phyloP scores from a whole-genome alignment of 2,329 filamentous ascomycete species.

The Xylaria polymorpha region DNA sequence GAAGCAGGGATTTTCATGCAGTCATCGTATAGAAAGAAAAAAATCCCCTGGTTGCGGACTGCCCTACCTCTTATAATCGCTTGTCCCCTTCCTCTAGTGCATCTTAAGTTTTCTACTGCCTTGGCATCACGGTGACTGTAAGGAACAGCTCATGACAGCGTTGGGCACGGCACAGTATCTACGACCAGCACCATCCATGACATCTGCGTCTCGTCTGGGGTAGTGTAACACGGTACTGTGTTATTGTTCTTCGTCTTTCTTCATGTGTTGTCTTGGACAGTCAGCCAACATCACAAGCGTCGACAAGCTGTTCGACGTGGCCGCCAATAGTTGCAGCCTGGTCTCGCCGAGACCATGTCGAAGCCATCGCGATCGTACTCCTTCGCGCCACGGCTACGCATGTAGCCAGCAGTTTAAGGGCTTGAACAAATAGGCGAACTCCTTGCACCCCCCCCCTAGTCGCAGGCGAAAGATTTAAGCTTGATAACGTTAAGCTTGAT shows the following conservation, averaged over 20 bases:
- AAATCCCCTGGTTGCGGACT: constrained; percentile 24
- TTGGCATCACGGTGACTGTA: constrained; percentile 26
- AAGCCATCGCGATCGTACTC: neutral
- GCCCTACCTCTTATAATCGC: constrained; percentile 34
- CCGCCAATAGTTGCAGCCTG: constrained; percentile 10
- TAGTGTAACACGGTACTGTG: neutral
- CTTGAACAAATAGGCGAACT: constrained; percentile 13
- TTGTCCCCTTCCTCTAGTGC: constrained; percentile 17
- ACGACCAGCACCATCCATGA: neutral
- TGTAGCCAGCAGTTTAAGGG: constrained; percentile 1
- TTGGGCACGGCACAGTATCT: neutral
- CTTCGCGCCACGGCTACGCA: constrained; percentile 15
- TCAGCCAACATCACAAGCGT: neutral
- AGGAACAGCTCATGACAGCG: constrained; percentile 11
- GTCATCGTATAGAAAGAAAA: constrained; percentile 23
- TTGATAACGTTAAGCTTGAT: constrained; percentile 37
- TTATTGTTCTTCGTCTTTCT: neutral
- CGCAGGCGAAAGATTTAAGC: constrained; percentile 34
- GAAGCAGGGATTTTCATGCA: constrained; percentile 35
- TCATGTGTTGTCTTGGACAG: neutral
- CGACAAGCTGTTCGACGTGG: neutral
- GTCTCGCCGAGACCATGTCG: constrained; percentile 10
- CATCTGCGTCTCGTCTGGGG: neutral
- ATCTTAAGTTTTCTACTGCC: constrained; percentile 16
- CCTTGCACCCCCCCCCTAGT: constrained; percentile 14